These are phyloP conservation scores for Laburnicola sp. DNA, from an alignment of 2,329 filamentous ascomycete species.

Conservation along the genomic window DNA sequence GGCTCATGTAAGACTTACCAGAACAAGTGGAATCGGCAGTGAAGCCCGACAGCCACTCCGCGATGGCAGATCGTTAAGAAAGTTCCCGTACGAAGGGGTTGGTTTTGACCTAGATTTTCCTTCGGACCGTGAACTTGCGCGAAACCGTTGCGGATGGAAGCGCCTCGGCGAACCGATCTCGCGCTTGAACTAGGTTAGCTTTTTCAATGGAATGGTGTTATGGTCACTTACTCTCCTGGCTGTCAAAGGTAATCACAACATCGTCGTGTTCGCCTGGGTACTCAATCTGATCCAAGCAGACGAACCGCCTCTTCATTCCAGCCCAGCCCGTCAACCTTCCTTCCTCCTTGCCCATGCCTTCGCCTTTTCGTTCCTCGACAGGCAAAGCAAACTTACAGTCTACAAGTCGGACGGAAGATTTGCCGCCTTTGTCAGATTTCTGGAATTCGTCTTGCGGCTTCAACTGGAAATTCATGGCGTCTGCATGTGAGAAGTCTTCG, in stretches of 20 bases:
- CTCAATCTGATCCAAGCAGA: conserved; percentile 84
- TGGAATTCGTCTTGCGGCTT: conserved; percentile 85
- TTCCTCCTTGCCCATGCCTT: conserved; percentile 54
- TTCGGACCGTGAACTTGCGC: conserved; percentile 49
- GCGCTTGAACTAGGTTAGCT: conserved; percentile 43
- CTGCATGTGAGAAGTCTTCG: conserved; percentile 81
- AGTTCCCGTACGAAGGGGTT: not conserved
- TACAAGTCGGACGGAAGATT: conserved; percentile 75
- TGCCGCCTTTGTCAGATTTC: conserved; percentile 55
- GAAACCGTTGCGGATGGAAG: conserved; percentile 50
- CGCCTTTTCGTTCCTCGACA: conserved; percentile 54
- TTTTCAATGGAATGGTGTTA: not conserved
- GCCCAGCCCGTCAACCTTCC: conserved; percentile 51
- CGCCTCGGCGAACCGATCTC: conserved; percentile 51
- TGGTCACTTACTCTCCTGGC: conserved; percentile 68
- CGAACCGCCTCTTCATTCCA: conserved; percentile 68
- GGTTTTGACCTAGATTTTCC: conserved; percentile 41
- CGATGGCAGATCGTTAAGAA: not conserved
- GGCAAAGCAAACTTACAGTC: conserved; percentile 91
- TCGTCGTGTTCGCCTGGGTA: conserved; percentile 93
- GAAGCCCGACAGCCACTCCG: not conserved
- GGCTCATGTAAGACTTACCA: no score
- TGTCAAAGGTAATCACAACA: conserved; percentile 82
- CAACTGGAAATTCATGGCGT: conserved; percentile 85
- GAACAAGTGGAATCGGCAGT: no score